Percentiles rank a stretch among this genome's conserved stretches.
phyloP scores from a whole-genome alignment of 1,284 basidiomycete genomes.

The Thelephora terrestris region DNA sequence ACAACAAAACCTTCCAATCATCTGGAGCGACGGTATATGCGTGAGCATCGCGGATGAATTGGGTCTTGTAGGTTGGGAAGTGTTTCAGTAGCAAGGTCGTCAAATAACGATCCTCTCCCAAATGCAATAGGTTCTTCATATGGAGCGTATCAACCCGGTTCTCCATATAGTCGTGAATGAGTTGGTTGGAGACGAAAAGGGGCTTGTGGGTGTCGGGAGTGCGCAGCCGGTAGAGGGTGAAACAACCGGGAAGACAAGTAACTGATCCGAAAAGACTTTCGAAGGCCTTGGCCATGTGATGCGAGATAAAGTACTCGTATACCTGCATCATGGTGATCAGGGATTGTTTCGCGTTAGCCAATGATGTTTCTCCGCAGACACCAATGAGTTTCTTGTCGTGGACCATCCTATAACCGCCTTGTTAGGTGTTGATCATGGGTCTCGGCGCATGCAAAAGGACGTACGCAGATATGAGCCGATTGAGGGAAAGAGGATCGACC shows the following conservation, averaged over 20 bases:
- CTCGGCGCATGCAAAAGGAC: constrained; percentile 21
- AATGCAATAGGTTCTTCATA: constrained; percentile 93
- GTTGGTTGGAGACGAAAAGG: constrained; percentile 77
- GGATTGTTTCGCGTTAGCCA: constrained; percentile 87
- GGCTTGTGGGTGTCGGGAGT: constrained; percentile 92
- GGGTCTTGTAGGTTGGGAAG: constrained; percentile 88
- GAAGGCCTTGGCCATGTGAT: constrained; percentile 97
- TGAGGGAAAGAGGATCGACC: constrained; percentile 78
- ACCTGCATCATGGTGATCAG: constrained; percentile 99
- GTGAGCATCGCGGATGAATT: constrained; percentile 89
- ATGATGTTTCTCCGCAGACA: constrained; percentile 88
- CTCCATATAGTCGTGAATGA: constrained; percentile 91
- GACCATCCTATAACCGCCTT: constrained; percentile 52
- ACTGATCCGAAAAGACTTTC: constrained; percentile 95
- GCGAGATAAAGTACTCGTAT: constrained; percentile 97
- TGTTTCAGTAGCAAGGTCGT: constrained; percentile 94
- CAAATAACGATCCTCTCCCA: constrained; percentile 97
- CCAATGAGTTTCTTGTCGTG: constrained; percentile 91
- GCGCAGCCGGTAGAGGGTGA: constrained; percentile 88
- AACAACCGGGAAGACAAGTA: constrained; percentile 97
- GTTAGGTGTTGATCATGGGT: constrained; percentile 6
- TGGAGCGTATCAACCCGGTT: constrained; percentile 95
- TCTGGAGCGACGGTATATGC: constrained; percentile 89
- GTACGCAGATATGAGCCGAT: constrained; percentile 85
- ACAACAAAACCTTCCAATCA: constrained; percentile 91